Percentiles rank a stretch among this genome's conserved stretches.
These are phyloP conservation scores for Kodamaea arcana DNA, from an alignment of 1,139 yeast species.

Conservation along the genomic window DNA sequence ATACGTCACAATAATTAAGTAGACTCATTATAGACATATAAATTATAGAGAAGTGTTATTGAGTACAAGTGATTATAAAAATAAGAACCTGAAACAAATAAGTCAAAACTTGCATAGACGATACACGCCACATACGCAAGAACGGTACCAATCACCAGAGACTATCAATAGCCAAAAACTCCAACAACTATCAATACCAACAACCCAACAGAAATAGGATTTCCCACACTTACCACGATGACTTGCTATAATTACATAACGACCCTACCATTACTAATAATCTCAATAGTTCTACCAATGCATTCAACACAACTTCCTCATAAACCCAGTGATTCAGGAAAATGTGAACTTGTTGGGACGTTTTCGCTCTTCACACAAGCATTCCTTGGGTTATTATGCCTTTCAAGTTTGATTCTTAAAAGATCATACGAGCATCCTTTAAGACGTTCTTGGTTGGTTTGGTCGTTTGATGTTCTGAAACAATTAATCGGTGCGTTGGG, in stretches of 20 bases:
- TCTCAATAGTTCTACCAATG: neutral
- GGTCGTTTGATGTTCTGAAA: constrained; percentile 87
- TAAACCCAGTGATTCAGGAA: constrained; percentile 7
- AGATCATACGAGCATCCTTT: constrained; percentile 74
- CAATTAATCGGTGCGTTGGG: constrained; percentile 86
- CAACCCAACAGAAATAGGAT: too few relatives aligned
- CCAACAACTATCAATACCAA: too few relatives aligned
- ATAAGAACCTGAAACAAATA: too few relatives aligned
- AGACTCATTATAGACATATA: too few relatives aligned
- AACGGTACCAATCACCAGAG: too few relatives aligned
- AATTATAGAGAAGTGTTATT: too few relatives aligned
- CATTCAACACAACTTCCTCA: neutral
- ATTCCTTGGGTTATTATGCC: constrained; percentile 67
- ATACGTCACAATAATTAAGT: too few relatives aligned
- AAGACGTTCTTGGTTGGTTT: constrained; percentile 79
- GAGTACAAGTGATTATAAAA: too few relatives aligned
- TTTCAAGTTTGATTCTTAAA: constrained; percentile 70
- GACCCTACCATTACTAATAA: neutral
- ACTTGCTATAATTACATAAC: neutral
- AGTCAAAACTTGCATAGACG: too few relatives aligned
- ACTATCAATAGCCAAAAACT: too few relatives aligned
- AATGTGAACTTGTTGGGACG: constrained; percentile 70
- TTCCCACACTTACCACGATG: neutral
- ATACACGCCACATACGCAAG: constrained; percentile 3
- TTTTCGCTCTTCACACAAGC: constrained; percentile 65